Evolutionary conservation across 192 early-diverging fungal genomes (phyloP).

Genomic region (Anaeromyces robustus): DNA sequence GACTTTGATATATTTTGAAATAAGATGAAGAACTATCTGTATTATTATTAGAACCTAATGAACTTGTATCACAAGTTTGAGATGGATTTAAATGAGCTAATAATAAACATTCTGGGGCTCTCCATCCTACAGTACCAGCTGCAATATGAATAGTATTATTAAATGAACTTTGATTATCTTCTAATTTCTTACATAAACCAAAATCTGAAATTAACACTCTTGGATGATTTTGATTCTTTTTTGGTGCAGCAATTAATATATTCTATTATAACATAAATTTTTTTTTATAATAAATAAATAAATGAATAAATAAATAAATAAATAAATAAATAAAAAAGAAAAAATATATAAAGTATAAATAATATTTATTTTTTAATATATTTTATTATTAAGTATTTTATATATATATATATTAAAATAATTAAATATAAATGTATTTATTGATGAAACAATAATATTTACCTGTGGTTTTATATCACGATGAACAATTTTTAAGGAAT

Average conservation of each 20-base stretch:
- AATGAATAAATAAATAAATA: background rate
- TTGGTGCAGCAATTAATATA: slow-evolving; percentile 61
- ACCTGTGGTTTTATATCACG: slow-evolving; percentile 84
- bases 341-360: background rate
- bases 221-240: slow-evolving; percentile 30
- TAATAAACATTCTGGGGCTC: slow-evolving; percentile 77
- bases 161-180: slow-evolving; percentile 86
- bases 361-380: too few relatives aligned
- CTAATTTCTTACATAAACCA: slow-evolving; percentile 86
- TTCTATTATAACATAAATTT: slow-evolving; percentile 34
- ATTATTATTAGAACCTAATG: background rate
- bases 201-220: slow-evolving; percentile 89
- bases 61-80: background rate
- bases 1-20: background rate
- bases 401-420: background rate
- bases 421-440: background rate
- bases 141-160: slow-evolving; percentile 67
- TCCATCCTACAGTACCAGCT: slow-evolving; percentile 90
- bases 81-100: slow-evolving; percentile 1
- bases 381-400: too few relatives aligned
- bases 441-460: too few relatives aligned
- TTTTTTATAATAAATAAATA: slow-evolving; percentile 6
- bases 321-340: background rate
- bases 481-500: slow-evolving; percentile 90
- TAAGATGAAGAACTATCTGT: background rate